Base-by-base conservation (phyloP, 768 basidiomycete genomes). In the Calocybe cyanea region DNA sequence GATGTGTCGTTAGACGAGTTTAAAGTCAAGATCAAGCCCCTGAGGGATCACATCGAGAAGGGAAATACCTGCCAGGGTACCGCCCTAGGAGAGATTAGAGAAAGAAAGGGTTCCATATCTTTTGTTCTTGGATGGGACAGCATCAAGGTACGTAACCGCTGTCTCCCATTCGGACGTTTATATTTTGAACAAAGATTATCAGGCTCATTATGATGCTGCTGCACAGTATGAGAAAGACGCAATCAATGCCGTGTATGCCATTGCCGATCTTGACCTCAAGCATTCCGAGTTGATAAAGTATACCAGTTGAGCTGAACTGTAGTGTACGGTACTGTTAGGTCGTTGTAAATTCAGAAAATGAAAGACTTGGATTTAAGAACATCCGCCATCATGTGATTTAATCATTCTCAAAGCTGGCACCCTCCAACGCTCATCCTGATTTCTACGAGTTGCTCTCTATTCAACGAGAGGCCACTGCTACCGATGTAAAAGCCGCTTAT, bases 401-500 rank as follows among this genome's bases (percentile, higher is more conserved):
- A n/a, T n/a, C n/a, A n/a, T n/a, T n/a, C n/a, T n/a, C n/a, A n/a
- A n/a, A n/a, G n/a, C n/a, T n/a, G n/a, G n/a, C n/a, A n/a, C n/a
- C n/a, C n/a, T n/a, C n/a, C n/a, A n/a, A n/a, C n/a, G 43, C 43
- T 28, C 21, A 20, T 24, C 23, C 24, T n/a, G 34, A 87, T 65
- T 83, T 76, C 57, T 91, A 90, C 63, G 60, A 62, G 18, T 55
- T 87, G 34, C 78, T 91, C 47, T 63, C 68, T 7, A 51, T 87
- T 37, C 49, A 74, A 2, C 70, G 59, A 23, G 61, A 77, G 58
- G 80, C 82, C 14, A 68, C 78, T 1, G 36, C 59, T 4, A 55
- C 63, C 18, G 77, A 87, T 41, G 73, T 91, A 60, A 92, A 87
- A 63, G 54, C 65, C 9, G 87, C 70, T 15, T 89, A 89, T 60